phyloP scores from a whole-genome alignment of 23 red algal genomes.

The Gracilariopsis chorda region DNA sequence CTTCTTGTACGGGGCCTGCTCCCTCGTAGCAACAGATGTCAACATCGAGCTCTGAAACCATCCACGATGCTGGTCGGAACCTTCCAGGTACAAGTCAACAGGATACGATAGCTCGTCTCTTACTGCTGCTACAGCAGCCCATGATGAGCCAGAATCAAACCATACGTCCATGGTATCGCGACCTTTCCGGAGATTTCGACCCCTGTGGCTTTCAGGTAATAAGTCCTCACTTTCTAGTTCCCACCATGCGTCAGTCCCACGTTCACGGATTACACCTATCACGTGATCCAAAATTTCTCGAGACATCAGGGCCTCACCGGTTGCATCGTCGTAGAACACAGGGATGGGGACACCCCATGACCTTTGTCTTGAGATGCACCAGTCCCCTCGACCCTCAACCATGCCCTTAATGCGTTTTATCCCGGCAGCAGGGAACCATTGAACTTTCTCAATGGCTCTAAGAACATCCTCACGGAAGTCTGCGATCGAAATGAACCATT shows the following conservation, averaged over 20 bases:
- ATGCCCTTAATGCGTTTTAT: conserved; percentile 82
- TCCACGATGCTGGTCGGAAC: conserved; percentile 94
- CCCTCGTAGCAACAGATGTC: conserved; percentile 87
- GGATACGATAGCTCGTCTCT: conserved; percentile 25
- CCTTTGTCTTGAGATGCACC: conserved; percentile 99
- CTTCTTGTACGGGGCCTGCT: conserved; percentile 76
- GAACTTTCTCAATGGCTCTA: conserved; percentile 59
- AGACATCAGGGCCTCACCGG: conserved; percentile 67
- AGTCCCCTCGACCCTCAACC: conserved; percentile 89
- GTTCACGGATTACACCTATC: conserved; percentile 47
- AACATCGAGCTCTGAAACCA: conserved; percentile 99
- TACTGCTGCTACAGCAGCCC: conserved; percentile 67
- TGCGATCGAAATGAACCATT: conserved; percentile 96
- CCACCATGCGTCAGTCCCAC: conserved; percentile 94
- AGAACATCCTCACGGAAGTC: conserved; percentile 83
- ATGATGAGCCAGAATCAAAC: conserved; percentile 99
- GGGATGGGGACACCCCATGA: conserved; percentile 98
- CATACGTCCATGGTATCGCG: conserved; percentile 99
- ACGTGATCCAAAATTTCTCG: conserved; percentile 79
- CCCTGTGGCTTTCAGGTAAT: conserved; percentile 63
- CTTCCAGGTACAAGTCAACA: conserved; percentile 96
- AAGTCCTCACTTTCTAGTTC: conserved; percentile 79
- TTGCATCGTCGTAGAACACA: conserved; percentile 89
- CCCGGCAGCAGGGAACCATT: conserved; percentile 77
- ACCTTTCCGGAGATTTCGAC: conserved; percentile 72